Conservation (phyloP, 139 green algal genomes). For the Auxenochlorella protothecoides region DNA sequence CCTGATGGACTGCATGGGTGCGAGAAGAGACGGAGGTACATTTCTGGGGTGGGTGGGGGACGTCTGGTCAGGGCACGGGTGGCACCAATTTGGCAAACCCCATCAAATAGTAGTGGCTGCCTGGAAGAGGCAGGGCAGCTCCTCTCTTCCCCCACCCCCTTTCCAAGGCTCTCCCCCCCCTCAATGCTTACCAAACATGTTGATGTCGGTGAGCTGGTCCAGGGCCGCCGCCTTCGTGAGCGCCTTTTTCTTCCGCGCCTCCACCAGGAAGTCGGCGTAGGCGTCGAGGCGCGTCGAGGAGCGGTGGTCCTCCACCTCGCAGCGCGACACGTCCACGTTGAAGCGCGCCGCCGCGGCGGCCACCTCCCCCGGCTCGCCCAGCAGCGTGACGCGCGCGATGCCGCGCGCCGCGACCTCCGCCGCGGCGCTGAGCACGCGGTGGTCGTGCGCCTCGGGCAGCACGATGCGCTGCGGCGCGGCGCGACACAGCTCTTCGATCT, state of each 20-base stretch:
- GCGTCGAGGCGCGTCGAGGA: conserved; percentile 6
- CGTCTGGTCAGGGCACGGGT: no score
- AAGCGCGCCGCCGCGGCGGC: conserved; percentile 19
- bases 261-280: conserved; percentile 48
- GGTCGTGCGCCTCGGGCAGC: conserved; percentile 68
- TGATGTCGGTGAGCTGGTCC: conserved; percentile 49
- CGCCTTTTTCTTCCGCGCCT: conserved; percentile 57
- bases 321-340: conserved; percentile 48
- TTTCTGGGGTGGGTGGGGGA: no score
- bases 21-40: no score
- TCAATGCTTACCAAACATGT: conserved; percentile 31
- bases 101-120: no score
- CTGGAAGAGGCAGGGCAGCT: no score
- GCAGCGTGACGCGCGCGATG: conserved; percentile 60
- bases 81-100: no score
- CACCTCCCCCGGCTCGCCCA: conserved; percentile 53
- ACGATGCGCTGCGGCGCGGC: conserved; percentile 61
- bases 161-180: background rate
- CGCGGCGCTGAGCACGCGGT: conserved; percentile 55
- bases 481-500: conserved; percentile 44
- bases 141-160: no score
- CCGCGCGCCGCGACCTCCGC: conserved; percentile 41
- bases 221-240: conserved; percentile 52
- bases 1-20: no score
- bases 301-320: conserved; percentile 38